These are phyloP conservation scores for Pisolithus tinctorius DNA, from an alignment of 768 basidiomycete genomes.

Conservation along the genomic window DNA sequence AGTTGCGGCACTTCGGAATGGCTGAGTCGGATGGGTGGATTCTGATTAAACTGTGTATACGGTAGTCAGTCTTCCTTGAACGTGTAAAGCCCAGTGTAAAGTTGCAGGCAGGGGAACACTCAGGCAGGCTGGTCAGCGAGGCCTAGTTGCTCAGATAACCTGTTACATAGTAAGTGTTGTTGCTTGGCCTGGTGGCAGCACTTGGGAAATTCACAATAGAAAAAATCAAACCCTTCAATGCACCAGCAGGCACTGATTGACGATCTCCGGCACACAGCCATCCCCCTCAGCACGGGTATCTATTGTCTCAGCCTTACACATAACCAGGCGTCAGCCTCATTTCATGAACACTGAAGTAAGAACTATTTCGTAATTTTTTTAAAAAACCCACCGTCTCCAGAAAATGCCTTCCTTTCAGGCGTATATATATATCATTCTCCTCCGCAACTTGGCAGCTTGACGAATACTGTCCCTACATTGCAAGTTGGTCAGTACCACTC, in stretches of 20 bases:
- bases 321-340: not conserved
- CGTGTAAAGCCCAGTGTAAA: too few species aligned
- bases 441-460: slow-evolving; percentile 17
- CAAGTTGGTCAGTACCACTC: slow-evolving; percentile 16
- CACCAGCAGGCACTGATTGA: slow-evolving; percentile 6
- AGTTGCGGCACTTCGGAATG: too few species aligned
- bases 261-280: slow-evolving; percentile 14
- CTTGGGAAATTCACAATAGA: not conserved
- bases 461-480: slow-evolving; percentile 27
- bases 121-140: too few species aligned
- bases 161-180: not conserved
- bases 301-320: slow-evolving; percentile 17
- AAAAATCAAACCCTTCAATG: not conserved
- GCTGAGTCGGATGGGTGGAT: too few species aligned
- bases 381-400: slow-evolving; percentile 24
- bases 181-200: not conserved
- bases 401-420: slow-evolving; percentile 21
- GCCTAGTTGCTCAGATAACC: too few species aligned
- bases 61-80: too few species aligned
- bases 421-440: slow-evolving; percentile 24
- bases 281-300: slow-evolving; percentile 15
- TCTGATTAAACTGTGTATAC: too few species aligned
- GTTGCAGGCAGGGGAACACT: not conserved
- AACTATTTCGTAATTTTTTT: too few species aligned
- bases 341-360: not conserved